Evolutionary conservation across 345 rosid genomes (phyloP).

Genomic region (Bruguiera parviflora): DNA sequence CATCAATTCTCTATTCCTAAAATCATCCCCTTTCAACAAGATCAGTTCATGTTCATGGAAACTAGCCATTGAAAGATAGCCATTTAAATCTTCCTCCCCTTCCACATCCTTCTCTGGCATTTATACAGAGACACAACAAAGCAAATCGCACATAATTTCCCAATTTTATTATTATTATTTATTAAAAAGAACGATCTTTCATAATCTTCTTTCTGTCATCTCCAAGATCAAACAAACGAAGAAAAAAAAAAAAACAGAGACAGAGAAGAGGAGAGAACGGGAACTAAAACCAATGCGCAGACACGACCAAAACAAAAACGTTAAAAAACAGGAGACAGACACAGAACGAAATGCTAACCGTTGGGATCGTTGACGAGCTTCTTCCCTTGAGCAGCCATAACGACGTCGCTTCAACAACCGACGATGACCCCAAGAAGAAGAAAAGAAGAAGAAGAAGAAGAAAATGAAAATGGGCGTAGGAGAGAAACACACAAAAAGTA

Average conservation of each 20-base stretch:
- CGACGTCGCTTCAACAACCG: neutral
- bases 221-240: neutral
- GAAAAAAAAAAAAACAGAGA: neutral
- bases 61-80: too few relatives aligned
- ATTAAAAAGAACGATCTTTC: too few relatives aligned
- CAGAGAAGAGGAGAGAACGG: neutral
- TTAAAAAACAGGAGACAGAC: neutral
- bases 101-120: too few relatives aligned
- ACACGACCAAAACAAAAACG: neutral
- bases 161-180: neutral
- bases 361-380: constrained; percentile 85
- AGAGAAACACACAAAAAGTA: too few relatives aligned
- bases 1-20: too few relatives aligned
- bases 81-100: too few relatives aligned
- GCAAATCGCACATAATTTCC: too few relatives aligned
- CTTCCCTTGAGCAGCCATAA: constrained; percentile 78
- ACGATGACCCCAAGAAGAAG: neutral
- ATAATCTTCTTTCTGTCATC: neutral
- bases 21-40: too few relatives aligned
- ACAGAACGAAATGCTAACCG: constrained; percentile 44
- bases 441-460: too few relatives aligned
- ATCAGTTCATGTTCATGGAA: too few relatives aligned
- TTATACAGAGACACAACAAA: too few relatives aligned
- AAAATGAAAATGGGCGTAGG: too few relatives aligned
- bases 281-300: constrained; percentile 14